Evolutionary conservation across 192 early-diverging fungal species (phyloP).

Genomic region (Coemansia sp.): DNA sequence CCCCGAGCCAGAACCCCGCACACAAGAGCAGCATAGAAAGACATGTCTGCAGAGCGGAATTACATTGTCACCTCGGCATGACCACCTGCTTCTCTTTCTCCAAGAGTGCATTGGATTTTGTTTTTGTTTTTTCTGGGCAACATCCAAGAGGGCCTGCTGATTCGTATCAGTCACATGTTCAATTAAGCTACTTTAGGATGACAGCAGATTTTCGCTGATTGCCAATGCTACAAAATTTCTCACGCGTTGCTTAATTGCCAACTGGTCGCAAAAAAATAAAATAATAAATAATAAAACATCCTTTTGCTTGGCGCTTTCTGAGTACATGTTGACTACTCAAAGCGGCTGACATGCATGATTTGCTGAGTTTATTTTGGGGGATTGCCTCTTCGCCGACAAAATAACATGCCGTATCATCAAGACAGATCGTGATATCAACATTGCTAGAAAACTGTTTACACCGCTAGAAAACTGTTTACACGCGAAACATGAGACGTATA

Average conservation of each 20-base stretch:
- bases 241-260: not conserved
- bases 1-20: conserved; percentile 1
- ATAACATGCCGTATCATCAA: no score
- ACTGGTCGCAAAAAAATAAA: not conserved
- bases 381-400: no score
- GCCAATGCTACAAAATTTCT: not conserved
- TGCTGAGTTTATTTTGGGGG: no score
- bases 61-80: not conserved
- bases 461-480: no score
- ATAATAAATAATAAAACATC: no score
- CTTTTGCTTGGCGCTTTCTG: no score
- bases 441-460: no score
- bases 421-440: no score
- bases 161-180: not conserved
- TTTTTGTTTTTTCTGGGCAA: not conserved
- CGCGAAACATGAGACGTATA: not conserved
- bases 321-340: no score
- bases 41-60: conserved; percentile 11
- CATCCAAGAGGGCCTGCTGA: not conserved
- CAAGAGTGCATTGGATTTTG: not conserved
- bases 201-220: not conserved
- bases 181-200: not conserved
- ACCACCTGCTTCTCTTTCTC: not conserved
- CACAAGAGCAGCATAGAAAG: conserved; percentile 1
- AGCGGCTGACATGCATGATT: no score